phyloP scores from a whole-genome alignment of 176 grass and related monocot genomes.

The Leersia perrieri region DNA sequence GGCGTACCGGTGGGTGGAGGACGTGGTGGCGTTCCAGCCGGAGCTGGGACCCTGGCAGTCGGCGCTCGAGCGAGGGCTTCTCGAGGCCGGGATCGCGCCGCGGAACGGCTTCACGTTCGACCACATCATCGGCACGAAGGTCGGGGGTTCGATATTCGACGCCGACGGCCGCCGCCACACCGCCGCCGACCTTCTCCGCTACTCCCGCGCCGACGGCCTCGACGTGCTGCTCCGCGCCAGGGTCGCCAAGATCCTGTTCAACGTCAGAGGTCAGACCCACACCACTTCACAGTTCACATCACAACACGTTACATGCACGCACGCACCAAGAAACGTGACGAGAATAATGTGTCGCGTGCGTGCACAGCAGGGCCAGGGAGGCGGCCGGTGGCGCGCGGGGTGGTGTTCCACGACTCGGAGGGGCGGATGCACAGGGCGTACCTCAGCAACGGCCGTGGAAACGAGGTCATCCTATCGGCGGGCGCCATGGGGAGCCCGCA shows the following conservation, averaged over 20 bases:
- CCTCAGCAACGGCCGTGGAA: conserved; percentile 42
- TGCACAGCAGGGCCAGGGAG: conserved; percentile 50
- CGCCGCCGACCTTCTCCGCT: conserved; percentile 61
- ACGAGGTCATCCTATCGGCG: conserved; percentile 70
- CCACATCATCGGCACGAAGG: conserved; percentile 61
- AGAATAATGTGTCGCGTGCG: neutral
- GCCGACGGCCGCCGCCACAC: conserved; percentile 57
- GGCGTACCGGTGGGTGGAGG: conserved; percentile 81
- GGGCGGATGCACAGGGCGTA: conserved; percentile 57
- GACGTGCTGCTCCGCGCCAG: conserved; percentile 62
- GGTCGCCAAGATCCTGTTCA: conserved; percentile 58
- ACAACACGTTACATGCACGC: neutral
- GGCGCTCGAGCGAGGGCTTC: conserved; percentile 52
- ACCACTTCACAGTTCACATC: neutral
- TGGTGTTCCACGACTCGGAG: conserved; percentile 60
- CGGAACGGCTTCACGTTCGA: conserved; percentile 69
- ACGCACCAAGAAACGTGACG: neutral
- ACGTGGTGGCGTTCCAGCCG: conserved; percentile 61
- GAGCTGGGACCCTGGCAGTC: conserved; percentile 50
- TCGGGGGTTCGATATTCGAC: conserved; percentile 67
- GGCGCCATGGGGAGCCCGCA: conserved; percentile 80
- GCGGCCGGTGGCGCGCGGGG: conserved; percentile 56
- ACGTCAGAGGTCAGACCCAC: conserved; percentile 37
- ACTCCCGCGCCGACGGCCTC: conserved; percentile 41
- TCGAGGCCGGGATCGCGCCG: conserved; percentile 55